Evolutionary conservation across 768 basidiomycete genomes (phyloP).

Genomic region (Coprinellus aureogranulatus): DNA sequence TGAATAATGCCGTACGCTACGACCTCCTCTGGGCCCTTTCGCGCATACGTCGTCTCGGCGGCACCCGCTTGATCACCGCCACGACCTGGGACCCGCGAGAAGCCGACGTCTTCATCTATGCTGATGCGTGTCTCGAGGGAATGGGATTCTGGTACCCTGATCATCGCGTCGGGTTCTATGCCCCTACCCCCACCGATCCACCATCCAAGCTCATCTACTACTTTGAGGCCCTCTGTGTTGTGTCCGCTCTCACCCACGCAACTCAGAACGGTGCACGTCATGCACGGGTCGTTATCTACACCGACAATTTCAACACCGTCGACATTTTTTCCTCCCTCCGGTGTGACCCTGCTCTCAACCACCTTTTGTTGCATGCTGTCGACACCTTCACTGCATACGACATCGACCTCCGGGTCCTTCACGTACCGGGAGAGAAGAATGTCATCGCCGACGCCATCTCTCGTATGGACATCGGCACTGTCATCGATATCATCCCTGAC

Average conservation of each 20-base stretch:
- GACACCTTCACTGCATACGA: conserved; percentile 5
- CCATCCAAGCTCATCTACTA: conserved; percentile 20
- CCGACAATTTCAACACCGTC: conserved; percentile 28
- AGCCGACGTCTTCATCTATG: conserved; percentile 15
- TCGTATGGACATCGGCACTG: conserved; percentile 5
- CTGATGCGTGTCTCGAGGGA: conserved; percentile 24
- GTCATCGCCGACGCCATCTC: conserved; percentile 27
- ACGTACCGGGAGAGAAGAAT: conserved; percentile 20
- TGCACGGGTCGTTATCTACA: conserved; percentile 19
- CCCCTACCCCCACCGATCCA: neutral
- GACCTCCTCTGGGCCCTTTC: conserved; percentile 33
- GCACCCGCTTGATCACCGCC: conserved; percentile 22
- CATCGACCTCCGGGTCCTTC: conserved; percentile 21
- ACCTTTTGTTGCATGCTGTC: conserved; percentile 20
- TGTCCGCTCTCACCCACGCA: conserved; percentile 13
- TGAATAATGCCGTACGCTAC: conserved; percentile 23
- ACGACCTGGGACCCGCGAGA: conserved; percentile 9
- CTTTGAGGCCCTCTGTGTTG: conserved; percentile 23
- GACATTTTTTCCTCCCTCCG: conserved; percentile 25
- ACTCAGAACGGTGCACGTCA: neutral
- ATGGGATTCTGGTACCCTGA: conserved; percentile 30
- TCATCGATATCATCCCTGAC: neutral
- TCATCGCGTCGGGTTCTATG: conserved; percentile 19
- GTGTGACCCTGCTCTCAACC: conserved; percentile 22
- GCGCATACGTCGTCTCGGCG: conserved; percentile 17